Base-by-base conservation (phyloP, 208 protist species). In the Acanthamoeba healyi region DNA sequence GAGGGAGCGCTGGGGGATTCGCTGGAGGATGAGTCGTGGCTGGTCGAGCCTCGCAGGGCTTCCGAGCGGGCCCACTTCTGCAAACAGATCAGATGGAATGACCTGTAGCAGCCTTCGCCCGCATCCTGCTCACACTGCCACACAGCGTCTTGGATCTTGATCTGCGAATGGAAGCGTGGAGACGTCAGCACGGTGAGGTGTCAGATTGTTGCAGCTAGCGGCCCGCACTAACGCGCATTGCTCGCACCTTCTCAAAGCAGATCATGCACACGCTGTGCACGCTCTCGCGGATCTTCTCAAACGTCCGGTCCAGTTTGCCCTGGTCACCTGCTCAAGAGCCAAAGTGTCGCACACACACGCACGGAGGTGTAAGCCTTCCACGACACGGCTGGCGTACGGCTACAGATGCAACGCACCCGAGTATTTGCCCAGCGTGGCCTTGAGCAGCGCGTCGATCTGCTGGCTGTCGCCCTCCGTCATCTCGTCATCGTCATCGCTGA, bases 251-350 rank as follows among this genome's bases (percentile, higher is more conserved):
- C 79, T 87, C 49, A 58, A 87, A 87, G 29, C 79, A 87, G 36
- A 87, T 87, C 79, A 87, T 87, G 36, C 79, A 87, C 79, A 87
- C 40, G 15, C n/a, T 61, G 79, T 87, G 40, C 17, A 61, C 79
- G 24, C 46, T 87, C n/a, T 87, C 79, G 1, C 29, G 61, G 14
- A 87, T 87, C 79, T 61, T 87, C 49, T 87, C 79, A n/a, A 87
- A 34, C 14, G 79, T 87, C 4, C 67, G 4, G 38, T 77, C 67
- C 38, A 77, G 34, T 22, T 77, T 77, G 38, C 67, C 67, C 38
- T 77, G n/a, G 24, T 77, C 67, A 22, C 67, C 67, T 77, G 67
- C 38, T 65, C 26, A 34, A 34, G 49, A 54, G 49, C 49, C 49
- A 54, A 15, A 54, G 49, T 54, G n/a, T n/a, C n/a, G n/a, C n/a